Conservation (phyloP, 2,329 filamentous ascomycete species). For the Trichoderma koningiopsis region DNA sequence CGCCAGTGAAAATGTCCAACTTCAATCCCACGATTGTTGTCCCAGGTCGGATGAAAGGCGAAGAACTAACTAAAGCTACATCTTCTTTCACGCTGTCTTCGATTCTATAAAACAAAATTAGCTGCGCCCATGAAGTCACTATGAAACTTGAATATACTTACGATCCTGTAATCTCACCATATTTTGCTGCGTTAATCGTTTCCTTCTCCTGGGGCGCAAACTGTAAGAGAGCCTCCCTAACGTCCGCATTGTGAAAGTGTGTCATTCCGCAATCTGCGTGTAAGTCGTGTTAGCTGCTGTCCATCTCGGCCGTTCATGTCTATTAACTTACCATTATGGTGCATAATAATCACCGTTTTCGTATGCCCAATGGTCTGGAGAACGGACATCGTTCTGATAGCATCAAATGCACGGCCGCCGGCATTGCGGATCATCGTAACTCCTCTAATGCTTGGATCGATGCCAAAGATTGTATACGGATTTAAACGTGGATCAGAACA, state of each 20-base stretch:
- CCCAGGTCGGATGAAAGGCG: background rate
- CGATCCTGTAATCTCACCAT: slow-evolving; percentile 6
- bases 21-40: slow-evolving; percentile 7
- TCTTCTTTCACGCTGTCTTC: slow-evolving; percentile 10
- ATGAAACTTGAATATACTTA: background rate
- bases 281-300: background rate
- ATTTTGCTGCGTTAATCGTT: slow-evolving; percentile 1
- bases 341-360: slow-evolving; percentile 7
- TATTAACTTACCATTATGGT: background rate
- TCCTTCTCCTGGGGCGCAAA: slow-evolving; percentile 9
- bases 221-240: slow-evolving; percentile 2
- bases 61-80: background rate
- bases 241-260: background rate
- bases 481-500: slow-evolving; percentile 15
- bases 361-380: slow-evolving; percentile 8
- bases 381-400: slow-evolving; percentile 3
- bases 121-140: background rate
- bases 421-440: slow-evolving; percentile 17
- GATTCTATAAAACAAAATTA: background rate
- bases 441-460: background rate
- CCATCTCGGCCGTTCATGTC: too few species aligned
- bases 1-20: slow-evolving; percentile 6
- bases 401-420: slow-evolving; percentile 12
- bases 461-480: background rate
- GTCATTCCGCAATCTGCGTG: slow-evolving; percentile 14